Evolutionary conservation across 192 early-diverging fungal genomes (phyloP), one percentile per base, ranked within the genome.

Genomic region (Physocladia obscura): DNA sequence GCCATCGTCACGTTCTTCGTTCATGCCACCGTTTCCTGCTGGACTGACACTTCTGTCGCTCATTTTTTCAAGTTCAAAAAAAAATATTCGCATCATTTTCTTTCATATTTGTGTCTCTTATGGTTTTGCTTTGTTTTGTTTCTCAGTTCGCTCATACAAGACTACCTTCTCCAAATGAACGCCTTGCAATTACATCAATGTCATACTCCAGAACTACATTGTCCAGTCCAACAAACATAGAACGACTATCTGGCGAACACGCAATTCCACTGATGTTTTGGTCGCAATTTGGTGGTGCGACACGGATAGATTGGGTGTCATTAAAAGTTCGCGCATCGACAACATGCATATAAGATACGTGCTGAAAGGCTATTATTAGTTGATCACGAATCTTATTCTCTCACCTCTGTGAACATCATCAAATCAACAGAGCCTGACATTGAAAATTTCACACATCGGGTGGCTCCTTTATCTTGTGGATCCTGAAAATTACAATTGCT

Each of bases 381-480:
- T 24, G n/a, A 31, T 30, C 13, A 21, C 5, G 8, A n/a, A n/a
- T 44, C n/a, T 44, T 44, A 13, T 44, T 44, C n/a, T 44, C 40
- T 44, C 40, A 44, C 85, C 81, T 87, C 86, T 48, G 73, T 83
- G 37, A 93, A 95, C 34, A 90, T 89, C 26, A 98, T 74, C 31
- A 98, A 77, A 79, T 98, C 96, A 39, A 95, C 82, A 0, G 92
- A 89, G 26, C 94, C 93, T 11, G 90, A 88, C 2, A 91, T 92
- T 4, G 94, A 90, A 69, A 94, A 98, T 74, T 98, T 98, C 36
- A 96, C 93, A 71, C 89, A 94, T 31, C 96, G 88, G 55, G 88
- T 88, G 1, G 91, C 88, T 0, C 93, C 87, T 77, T 93, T 90
- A 35, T 84, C 81, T 69, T 88, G 85, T 4, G 87, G 81, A 60